Percentiles rank a stretch among this genome's conserved stretches.
phyloP scores from a whole-genome alignment of 129 eudicot genomes.

The Flaveria bidentis region DNA sequence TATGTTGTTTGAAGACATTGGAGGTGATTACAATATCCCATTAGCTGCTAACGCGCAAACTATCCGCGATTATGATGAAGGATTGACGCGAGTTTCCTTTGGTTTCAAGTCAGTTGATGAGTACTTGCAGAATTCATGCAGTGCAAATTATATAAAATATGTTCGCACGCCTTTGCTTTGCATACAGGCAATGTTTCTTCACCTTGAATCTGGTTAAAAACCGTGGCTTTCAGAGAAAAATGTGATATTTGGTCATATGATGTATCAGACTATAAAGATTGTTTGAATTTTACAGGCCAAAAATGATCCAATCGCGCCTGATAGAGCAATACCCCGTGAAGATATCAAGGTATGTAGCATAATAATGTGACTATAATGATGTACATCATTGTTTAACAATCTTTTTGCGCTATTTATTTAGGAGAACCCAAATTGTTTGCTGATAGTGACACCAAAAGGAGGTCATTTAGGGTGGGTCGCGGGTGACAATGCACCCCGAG shows the following conservation, averaged over 20 bases:
- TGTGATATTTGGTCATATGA: neutral
- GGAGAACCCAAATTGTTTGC: conserved; percentile 75
- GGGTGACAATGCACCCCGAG: conserved; percentile 69
- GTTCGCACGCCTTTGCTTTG: conserved; percentile 68
- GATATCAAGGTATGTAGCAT: conserved; percentile 65
- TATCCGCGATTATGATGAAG: conserved; percentile 75
- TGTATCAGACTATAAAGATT: neutral
- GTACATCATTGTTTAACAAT: neutral
- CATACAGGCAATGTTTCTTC: conserved; percentile 56
- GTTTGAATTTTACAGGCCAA: conserved; percentile 62
- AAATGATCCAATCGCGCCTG: conserved; percentile 97
- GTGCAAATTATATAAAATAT: conserved; percentile 59
- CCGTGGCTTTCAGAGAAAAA: neutral
- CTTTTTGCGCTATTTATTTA: conserved; percentile 26
- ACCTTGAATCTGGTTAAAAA: conserved; percentile 8
- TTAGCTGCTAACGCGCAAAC: conserved; percentile 63
- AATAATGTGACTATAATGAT: neutral
- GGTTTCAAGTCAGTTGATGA: conserved; percentile 87
- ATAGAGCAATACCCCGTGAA: conserved; percentile 86
- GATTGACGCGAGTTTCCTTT: conserved; percentile 75
- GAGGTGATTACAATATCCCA: conserved; percentile 69
- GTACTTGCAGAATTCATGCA: conserved; percentile 70
- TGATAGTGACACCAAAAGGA: conserved; percentile 94
- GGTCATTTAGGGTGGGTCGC: conserved; percentile 99
- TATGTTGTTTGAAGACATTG: conserved; percentile 67